These are phyloP conservation scores for Speleostelium caveatum DNA, from an alignment of 78 protist species.

Conservation along the genomic window DNA sequence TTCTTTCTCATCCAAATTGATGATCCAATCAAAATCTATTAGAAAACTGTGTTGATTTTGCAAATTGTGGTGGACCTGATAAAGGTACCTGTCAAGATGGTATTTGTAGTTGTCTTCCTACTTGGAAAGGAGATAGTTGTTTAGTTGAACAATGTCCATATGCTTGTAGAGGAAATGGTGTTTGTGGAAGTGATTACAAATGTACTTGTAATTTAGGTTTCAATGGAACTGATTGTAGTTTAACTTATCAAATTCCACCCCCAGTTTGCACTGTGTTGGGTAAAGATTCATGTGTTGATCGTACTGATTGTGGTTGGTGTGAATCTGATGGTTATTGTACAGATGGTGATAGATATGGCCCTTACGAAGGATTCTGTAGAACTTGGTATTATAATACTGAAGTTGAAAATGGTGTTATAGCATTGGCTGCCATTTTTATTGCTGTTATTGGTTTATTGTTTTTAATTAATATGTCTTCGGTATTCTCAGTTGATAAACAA, in stretches of 20 bases:
- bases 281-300: slow-evolving; percentile 11
- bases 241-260: not conserved
- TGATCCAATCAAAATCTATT: not conserved
- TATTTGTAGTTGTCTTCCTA: slow-evolving; percentile 11
- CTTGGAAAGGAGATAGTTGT: not conserved
- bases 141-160: not conserved
- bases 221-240: slow-evolving; percentile 11
- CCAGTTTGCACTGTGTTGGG: slow-evolving; percentile 20
- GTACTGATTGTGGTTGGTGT: slow-evolving; percentile 69
- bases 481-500: slow-evolving; percentile 26
- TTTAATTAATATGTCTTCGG: slow-evolving; percentile 36
- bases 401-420: slow-evolving; percentile 67
- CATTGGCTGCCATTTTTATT: slow-evolving; percentile 47
- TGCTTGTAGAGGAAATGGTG: slow-evolving; percentile 25
- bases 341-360: slow-evolving; percentile 64
- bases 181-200: not conserved
- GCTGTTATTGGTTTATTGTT: slow-evolving; percentile 39
- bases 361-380: slow-evolving; percentile 64
- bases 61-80: slow-evolving; percentile 11
- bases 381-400: slow-evolving; percentile 47
- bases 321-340: slow-evolving; percentile 3
- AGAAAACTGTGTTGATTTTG: not conserved
- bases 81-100: slow-evolving; percentile 46
- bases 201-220: not conserved
- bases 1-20: not conserved